phyloP scores from a whole-genome alignment of 805 yeast genomes.

The Zygosaccharomyces rouxii region DNA sequence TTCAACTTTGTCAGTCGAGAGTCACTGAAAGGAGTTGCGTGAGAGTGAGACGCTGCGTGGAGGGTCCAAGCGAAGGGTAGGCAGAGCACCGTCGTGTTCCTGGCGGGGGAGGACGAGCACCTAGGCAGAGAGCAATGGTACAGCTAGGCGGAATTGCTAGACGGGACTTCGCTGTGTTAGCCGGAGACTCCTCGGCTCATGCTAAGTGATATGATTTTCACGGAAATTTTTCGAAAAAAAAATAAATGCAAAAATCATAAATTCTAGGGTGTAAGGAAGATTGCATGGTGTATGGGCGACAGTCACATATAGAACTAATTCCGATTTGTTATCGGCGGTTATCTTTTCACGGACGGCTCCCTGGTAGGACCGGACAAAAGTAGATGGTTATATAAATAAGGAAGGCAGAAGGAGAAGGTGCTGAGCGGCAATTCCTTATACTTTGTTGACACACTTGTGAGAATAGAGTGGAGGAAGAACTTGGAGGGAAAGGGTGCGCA shows the following conservation, averaged over 20 bases:
- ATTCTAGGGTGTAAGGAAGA: not conserved
- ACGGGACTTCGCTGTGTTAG: not conserved
- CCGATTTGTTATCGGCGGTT: not conserved
- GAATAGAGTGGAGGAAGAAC: too few species aligned
- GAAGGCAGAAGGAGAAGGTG: not conserved
- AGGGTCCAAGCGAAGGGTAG: not conserved
- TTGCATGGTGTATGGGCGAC: not conserved
- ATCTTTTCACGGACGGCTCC: not conserved
- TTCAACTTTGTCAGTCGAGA: slow-evolving; percentile 6
- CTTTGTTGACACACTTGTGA: not conserved
- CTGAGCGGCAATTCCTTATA: not conserved
- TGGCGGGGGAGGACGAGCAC: not conserved
- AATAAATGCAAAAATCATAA: not conserved
- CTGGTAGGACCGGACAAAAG: not conserved
- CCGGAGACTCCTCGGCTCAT: not conserved
- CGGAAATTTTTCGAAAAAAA: not conserved
- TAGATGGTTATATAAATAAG: not conserved
- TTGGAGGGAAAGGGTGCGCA: too few species aligned
- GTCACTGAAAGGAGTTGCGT: not conserved
- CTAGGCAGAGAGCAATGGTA: not conserved
- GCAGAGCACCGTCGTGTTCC: not conserved
- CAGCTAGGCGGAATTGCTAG: not conserved
- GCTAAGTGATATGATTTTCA: not conserved
- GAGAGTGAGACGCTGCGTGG: slow-evolving; percentile 1
- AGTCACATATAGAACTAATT: not conserved